These are phyloP conservation scores for Plectranthus barbatus DNA, from an alignment of 257 asterid genomes.

Conservation along the genomic window DNA sequence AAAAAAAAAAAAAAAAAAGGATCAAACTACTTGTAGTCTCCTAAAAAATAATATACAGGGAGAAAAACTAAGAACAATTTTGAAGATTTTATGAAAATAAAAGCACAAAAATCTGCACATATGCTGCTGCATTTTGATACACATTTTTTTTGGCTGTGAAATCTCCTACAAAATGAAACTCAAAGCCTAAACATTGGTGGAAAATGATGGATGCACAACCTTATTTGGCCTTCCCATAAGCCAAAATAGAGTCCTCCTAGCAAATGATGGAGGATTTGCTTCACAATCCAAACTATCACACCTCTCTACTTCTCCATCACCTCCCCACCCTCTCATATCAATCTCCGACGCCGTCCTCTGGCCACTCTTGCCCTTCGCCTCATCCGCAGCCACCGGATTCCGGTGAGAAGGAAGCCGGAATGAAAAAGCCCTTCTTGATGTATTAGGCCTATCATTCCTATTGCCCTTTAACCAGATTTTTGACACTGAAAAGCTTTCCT, in stretches of 20 bases:
- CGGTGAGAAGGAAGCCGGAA: slow-evolving; percentile 44
- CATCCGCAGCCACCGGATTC: slow-evolving; percentile 16
- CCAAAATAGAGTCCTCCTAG: slow-evolving; percentile 71
- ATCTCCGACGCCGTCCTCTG: slow-evolving; percentile 50
- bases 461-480: slow-evolving; percentile 72
- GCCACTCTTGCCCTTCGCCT: slow-evolving; percentile 23
- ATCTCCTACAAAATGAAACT: neutral
- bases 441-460: slow-evolving; percentile 26
- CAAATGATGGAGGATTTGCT: slow-evolving; percentile 52
- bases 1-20: neutral
- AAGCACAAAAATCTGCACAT: slow-evolving; percentile 4
- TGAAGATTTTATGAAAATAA: neutral
- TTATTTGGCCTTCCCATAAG: slow-evolving; percentile 70
- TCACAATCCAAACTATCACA: slow-evolving; percentile 55
- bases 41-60: neutral
- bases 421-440: slow-evolving; percentile 59
- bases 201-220: slow-evolving; percentile 51
- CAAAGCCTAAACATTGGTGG: slow-evolving; percentile 40
- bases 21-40: neutral
- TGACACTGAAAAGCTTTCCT: slow-evolving; percentile 70
- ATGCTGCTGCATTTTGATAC: neutral
- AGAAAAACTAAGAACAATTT: neutral
- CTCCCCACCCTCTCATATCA: slow-evolving; percentile 42
- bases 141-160: too few relatives aligned
- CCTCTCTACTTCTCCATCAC: slow-evolving; percentile 41